A percentile compares a stretch with the other conserved stretches of the same genome.
Evolutionary conservation across 306 rosid species (phyloP).

Genomic region (Ziziphus jujuba): DNA sequence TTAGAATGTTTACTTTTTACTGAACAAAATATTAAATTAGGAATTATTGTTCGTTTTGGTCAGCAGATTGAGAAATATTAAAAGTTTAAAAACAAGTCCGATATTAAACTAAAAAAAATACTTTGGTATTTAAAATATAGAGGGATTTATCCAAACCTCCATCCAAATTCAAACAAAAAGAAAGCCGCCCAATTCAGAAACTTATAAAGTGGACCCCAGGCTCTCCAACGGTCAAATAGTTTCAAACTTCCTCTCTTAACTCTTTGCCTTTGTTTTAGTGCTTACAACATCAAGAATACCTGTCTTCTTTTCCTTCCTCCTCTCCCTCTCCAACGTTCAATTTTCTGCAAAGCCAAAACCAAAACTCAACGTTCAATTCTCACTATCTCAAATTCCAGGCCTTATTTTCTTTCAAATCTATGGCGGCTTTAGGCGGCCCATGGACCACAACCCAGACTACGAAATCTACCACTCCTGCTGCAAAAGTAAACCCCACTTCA

Average conservation of each 20-base stretch:
- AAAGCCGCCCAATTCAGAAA: neutral
- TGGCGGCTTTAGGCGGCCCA: conserved; percentile 25
- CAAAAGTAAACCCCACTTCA: conserved; percentile 27
- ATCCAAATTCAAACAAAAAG: conserved; percentile 31
- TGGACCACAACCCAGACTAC: conserved; percentile 14
- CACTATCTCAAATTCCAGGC: conserved; percentile 10
- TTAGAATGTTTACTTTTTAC: too few relatives aligned
- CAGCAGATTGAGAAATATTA: too few relatives aligned
- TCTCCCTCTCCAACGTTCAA: neutral
- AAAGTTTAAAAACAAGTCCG: too few relatives aligned
- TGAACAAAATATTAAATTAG: too few relatives aligned
- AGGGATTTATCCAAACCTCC: too few relatives aligned
- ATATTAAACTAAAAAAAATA: too few relatives aligned
- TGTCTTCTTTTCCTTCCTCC: neutral
- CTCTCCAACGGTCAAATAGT: conserved; percentile 41
- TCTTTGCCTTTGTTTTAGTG: neutral
- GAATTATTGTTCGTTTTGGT: too few relatives aligned
- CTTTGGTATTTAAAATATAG: too few relatives aligned
- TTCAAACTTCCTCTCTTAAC: conserved; percentile 14
- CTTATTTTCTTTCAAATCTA: conserved; percentile 3
- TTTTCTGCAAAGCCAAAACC: neutral
- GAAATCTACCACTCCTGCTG: conserved; percentile 35
- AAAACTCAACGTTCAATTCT: conserved; percentile 9
- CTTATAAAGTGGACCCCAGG: neutral
- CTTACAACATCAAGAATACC: neutral